These are phyloP conservation scores for Pouteria glomerata DNA, from an alignment of 148 eudicot species.

Conservation along the genomic window DNA sequence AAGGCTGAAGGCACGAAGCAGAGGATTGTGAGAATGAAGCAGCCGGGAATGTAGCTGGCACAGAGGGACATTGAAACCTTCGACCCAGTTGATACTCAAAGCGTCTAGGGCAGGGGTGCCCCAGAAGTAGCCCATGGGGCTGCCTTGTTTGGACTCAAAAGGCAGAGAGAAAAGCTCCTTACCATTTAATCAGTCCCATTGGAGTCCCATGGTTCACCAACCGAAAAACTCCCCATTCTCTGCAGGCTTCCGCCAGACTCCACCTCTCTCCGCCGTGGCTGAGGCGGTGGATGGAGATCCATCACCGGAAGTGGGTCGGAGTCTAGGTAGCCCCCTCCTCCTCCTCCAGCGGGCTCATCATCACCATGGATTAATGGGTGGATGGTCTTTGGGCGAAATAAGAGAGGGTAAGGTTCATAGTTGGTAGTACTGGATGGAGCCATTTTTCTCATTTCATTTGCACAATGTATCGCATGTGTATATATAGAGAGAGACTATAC, in stretches of 20 bases:
- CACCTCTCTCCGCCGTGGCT: slow-evolving; percentile 8
- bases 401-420: slow-evolving; percentile 5
- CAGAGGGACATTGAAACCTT: slow-evolving; percentile 50
- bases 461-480: too few species aligned
- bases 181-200: slow-evolving; percentile 26
- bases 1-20: slow-evolving; percentile 42
- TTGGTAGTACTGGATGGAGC: background rate
- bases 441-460: background rate
- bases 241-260: slow-evolving; percentile 35
- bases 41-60: slow-evolving; percentile 13
- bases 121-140: slow-evolving; percentile 58
- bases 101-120: slow-evolving; percentile 49
- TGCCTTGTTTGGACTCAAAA: slow-evolving; percentile 45
- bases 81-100: slow-evolving; percentile 50
- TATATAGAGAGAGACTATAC: too few species aligned
- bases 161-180: slow-evolving; percentile 24
- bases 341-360: background rate
- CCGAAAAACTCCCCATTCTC: slow-evolving; percentile 70
- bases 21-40: slow-evolving; percentile 24
- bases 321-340: background rate
- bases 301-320: slow-evolving; percentile 38
- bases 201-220: slow-evolving; percentile 77
- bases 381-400: slow-evolving; percentile 20
- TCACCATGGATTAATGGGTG: background rate
- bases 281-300: slow-evolving; percentile 40